Evolutionary conservation across 202 grass and related monocot genomes (phyloP).

Genomic region (Zoysia matrella): DNA sequence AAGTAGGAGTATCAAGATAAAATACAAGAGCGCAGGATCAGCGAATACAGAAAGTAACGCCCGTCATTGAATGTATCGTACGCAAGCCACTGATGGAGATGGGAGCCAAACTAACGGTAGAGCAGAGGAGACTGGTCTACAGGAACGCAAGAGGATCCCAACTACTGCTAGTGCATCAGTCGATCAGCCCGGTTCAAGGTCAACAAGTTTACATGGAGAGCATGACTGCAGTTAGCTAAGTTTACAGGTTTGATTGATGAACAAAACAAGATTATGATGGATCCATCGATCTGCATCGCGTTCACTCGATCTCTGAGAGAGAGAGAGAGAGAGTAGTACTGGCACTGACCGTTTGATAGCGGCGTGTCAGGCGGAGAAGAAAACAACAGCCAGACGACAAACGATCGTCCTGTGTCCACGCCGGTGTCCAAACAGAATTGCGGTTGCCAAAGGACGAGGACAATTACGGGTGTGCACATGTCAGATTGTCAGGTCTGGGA

Average conservation of each 20-base stretch:
- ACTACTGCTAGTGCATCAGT: background rate
- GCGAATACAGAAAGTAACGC: too few relatives aligned
- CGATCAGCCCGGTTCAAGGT: background rate
- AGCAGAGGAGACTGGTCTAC: background rate
- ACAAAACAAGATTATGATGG: too few relatives aligned
- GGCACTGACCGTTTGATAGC: slow-evolving; percentile 35
- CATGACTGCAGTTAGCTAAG: too few relatives aligned
- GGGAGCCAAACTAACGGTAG: background rate
- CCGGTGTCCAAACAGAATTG: slow-evolving; percentile 51
- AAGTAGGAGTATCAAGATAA: too few relatives aligned
- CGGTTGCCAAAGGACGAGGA: slow-evolving; percentile 29
- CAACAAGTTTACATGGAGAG: too few relatives aligned
- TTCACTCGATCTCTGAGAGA: background rate
- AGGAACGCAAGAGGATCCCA: too few relatives aligned
- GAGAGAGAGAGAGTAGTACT: background rate
- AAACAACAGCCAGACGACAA: slow-evolving; percentile 64
- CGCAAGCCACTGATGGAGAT: background rate
- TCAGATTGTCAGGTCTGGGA: slow-evolving; percentile 30
- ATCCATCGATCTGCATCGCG: too few relatives aligned
- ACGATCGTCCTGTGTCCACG: slow-evolving; percentile 30
- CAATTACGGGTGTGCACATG: slow-evolving; percentile 38
- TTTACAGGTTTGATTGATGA: too few relatives aligned
- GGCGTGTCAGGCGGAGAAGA: slow-evolving; percentile 55
- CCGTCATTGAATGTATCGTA: background rate
- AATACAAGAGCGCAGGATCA: too few relatives aligned